phyloP scores from a whole-genome alignment of 768 basidiomycete genomes.

The Kwoniella sp. region DNA sequence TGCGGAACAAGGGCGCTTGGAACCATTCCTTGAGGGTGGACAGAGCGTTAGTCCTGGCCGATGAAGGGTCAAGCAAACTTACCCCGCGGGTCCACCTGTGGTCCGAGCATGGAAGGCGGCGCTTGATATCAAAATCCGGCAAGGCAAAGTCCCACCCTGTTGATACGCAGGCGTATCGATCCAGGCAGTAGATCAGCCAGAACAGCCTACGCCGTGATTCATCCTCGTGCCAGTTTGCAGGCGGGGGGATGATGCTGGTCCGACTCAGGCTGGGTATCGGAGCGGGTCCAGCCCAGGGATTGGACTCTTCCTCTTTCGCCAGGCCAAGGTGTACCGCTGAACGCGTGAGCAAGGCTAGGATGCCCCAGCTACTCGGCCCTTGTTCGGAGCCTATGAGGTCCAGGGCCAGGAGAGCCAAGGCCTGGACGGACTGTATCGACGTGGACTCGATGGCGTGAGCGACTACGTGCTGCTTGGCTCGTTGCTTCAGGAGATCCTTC shows the following conservation, averaged over 20 bases:
- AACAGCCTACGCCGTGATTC: slow-evolving; percentile 47
- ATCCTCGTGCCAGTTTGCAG: slow-evolving; percentile 46
- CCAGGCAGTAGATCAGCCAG: slow-evolving; percentile 49
- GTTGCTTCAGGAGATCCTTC: slow-evolving; percentile 31
- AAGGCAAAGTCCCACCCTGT: slow-evolving; percentile 50
- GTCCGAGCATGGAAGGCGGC: slow-evolving; percentile 43
- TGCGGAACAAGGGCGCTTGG: slow-evolving; percentile 36
- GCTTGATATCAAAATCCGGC: slow-evolving; percentile 39
- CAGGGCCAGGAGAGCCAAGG: slow-evolving; percentile 47
- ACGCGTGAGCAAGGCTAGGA: slow-evolving; percentile 47
- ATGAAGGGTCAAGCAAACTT: slow-evolving; percentile 7
- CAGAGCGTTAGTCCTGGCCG: not conserved
- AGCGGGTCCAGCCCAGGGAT: slow-evolving; percentile 15
- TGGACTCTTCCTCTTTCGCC: slow-evolving; percentile 35
- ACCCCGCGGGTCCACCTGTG: slow-evolving; percentile 30
- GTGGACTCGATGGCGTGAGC: slow-evolving; percentile 48
- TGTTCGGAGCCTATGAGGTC: slow-evolving; percentile 50
- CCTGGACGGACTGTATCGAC: slow-evolving; percentile 46
- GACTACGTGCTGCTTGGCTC: slow-evolving; percentile 47
- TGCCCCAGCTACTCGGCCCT: slow-evolving; percentile 48
- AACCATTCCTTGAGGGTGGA: slow-evolving; percentile 32
- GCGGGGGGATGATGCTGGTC: slow-evolving; percentile 44
- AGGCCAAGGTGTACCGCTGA: slow-evolving; percentile 47
- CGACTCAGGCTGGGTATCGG: slow-evolving; percentile 37
- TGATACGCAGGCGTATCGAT: slow-evolving; percentile 48